Evolutionary conservation across 768 basidiomycete genomes (phyloP), one percentile per base, ranked within the genome.

Genomic region (Neoboletus magnificus): DNA sequence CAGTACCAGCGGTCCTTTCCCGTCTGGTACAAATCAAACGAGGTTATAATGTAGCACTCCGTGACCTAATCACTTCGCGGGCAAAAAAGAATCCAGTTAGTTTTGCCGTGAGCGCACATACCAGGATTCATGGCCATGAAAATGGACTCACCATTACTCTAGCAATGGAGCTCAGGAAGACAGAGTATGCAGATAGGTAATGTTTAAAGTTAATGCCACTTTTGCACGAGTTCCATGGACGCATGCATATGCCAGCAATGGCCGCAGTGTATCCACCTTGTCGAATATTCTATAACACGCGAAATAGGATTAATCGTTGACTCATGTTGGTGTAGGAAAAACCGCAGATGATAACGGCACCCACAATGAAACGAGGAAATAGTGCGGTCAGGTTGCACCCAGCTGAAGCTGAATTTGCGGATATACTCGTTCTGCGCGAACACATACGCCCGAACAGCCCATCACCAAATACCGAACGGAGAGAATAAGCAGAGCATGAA

Each of bases 251-350:
- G 5, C 90, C 90, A 39, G 90, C 84, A 45, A 87, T 76, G 9
- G 89, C 89, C n/a, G 85, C 87, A 45, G 93, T 73, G 71, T 87
- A 94, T 16, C 91, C 90, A 29, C 92, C 91, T 20, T 91, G 82
- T 22, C 91, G 84, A 66, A 93, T 92, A 66, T 88, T 91, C 84
- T 87, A 55, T 11, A 47, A 29, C 27, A 22, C 29, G 37, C 9
- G 11, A 27, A 30, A 42, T 27, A 44, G 50, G 25, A 43, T 48
- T 6, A 13, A 33, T 57, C 50, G 50, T 43, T 20, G 50, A 52
- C 52, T 12, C 15, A 36, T n/a, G 43, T 51, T 22, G 35, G 41
- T 41, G 40, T 42, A 42, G 40, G 33, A 39, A 35, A 35, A 39
- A 42, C 16, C 44, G 36, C 41, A 33, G n/a, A 25, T 16, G 46